Evolutionary conservation across 768 basidiomycete genomes (phyloP), one percentile per base, ranked within the genome.

Genomic region (Russula lepida): DNA sequence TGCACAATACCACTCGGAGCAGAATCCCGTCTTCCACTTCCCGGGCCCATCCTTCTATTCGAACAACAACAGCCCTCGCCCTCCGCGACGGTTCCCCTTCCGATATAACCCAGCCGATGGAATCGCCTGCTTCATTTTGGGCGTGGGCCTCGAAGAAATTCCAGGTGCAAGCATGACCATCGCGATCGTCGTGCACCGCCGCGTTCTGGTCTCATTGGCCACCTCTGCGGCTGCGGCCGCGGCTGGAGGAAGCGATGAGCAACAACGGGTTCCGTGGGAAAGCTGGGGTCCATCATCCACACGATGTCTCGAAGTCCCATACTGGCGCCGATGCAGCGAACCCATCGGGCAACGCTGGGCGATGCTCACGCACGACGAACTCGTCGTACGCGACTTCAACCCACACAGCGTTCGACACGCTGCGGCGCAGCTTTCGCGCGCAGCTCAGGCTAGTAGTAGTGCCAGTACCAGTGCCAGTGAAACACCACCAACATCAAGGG

Each of bases 101-200:
- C 21, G 30, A 12, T 35, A 47, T 5, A 55, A 60, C 37, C 37
- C 54, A 12, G 33, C 33, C n/a, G 60, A 52, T n/a, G 60, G 46
- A 13, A 15, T 56, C 15, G 54, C 54, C 2, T 56, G 54, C 32
- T 61, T 61, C 54, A 15, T 61, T 23, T 41, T 61, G 15, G 59
- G 59, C 30, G 59, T 61, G 35, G 33, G 54, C 39, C 60, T 56
- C 23, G 53, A 60, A 27, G 59, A 49, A 7, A 60, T 60, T 37
- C 59, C 59, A 19, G 53, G 28, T 9, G 59, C 59, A 4, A 60
- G 59, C 59, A 39, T 60, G 46, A 32, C 59, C 11, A 28, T 60
- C 3, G 59, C 59, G 21, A 54, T 60, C 46, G 37, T 60, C 37
- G 47, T 49, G 59, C 59, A 55, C 47, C 59, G 54, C 21, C 27